Conservation (phyloP, 805 yeast genomes). For the Wickerhamomyces chambardii region DNA sequence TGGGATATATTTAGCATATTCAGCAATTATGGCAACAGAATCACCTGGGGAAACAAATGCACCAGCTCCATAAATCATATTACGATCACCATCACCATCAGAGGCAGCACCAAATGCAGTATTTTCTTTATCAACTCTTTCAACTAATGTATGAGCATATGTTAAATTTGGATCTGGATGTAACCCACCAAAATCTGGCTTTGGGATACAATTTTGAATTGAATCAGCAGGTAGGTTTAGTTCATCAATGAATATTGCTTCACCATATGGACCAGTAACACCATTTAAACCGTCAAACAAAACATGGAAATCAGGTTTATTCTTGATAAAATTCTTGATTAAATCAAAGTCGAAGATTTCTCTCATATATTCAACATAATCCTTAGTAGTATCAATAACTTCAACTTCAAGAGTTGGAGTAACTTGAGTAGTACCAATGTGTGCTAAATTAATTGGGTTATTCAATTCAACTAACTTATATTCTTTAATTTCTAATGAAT, state of each 20-base stretch:
- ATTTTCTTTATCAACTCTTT: conserved; percentile 68
- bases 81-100: conserved; percentile 99
- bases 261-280: conserved; percentile 95
- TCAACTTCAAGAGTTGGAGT: conserved; percentile 62
- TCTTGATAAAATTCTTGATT: conserved; percentile 59
- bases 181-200: conserved; percentile 92
- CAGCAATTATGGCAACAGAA: conserved; percentile 95
- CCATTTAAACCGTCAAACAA: conserved; percentile 91
- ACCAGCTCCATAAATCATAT: conserved; percentile 94
- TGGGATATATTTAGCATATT: conserved; percentile 87
- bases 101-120: conserved; percentile 97
- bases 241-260: conserved; percentile 74
- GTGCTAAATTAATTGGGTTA: conserved; percentile 54
- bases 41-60: conserved; percentile 98
- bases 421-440: conserved; percentile 40
- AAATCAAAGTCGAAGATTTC: conserved; percentile 81
- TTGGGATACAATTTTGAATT: conserved; percentile 72
- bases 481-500: conserved; percentile 43
- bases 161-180: conserved; percentile 98
- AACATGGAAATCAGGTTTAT: conserved; percentile 51
- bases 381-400: conserved; percentile 73
- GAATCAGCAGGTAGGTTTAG: conserved; percentile 64
- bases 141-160: conserved; percentile 83
- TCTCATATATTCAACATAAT: conserved; percentile 72
- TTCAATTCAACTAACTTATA: conserved; percentile 55